Evolutionary conservation across 2,329 filamentous ascomycete species (phyloP).

Genomic region (Penicillium sp.): DNA sequence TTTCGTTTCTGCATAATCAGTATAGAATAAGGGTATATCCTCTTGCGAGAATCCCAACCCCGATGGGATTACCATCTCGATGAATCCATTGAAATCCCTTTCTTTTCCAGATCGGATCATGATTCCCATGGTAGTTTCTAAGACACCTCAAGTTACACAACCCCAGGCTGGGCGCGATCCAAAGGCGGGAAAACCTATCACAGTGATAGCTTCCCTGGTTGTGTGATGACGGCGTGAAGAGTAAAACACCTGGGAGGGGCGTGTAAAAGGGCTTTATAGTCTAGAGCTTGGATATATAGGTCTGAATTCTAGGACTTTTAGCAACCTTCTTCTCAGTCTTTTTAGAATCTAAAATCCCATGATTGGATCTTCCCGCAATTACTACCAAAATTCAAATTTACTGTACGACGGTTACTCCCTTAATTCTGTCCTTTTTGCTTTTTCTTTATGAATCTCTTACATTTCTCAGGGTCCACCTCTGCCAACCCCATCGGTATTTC

Average conservation of each 20-base stretch:
- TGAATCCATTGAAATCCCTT: neutral
- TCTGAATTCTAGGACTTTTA: neutral
- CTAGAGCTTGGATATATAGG: constrained; percentile 1
- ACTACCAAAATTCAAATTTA: constrained; percentile 2
- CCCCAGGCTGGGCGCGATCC: constrained; percentile 7
- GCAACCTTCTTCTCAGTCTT: neutral
- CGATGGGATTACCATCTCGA: neutral
- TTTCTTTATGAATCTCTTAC: neutral
- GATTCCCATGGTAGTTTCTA: constrained; percentile 6
- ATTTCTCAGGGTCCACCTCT: constrained; percentile 21
- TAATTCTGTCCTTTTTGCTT: neutral
- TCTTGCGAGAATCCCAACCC: neutral
- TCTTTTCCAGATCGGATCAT: neutral
- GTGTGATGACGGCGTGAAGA: constrained; percentile 18
- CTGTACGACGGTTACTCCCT: constrained; percentile 15
- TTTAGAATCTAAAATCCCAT: neutral
- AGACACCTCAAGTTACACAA: constrained; percentile 25
- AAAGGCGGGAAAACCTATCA: constrained; percentile 12
- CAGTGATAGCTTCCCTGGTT: constrained; percentile 6
- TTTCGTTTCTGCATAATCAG: neutral
- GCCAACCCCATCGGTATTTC: constrained; percentile 15
- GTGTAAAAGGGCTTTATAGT: constrained; percentile 7
- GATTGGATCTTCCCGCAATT: neutral
- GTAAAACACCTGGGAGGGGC: constrained; percentile 2
- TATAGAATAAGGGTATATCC: neutral